phyloP scores from a whole-genome alignment of 805 yeast species.

The Saturnispora besseyi region DNA sequence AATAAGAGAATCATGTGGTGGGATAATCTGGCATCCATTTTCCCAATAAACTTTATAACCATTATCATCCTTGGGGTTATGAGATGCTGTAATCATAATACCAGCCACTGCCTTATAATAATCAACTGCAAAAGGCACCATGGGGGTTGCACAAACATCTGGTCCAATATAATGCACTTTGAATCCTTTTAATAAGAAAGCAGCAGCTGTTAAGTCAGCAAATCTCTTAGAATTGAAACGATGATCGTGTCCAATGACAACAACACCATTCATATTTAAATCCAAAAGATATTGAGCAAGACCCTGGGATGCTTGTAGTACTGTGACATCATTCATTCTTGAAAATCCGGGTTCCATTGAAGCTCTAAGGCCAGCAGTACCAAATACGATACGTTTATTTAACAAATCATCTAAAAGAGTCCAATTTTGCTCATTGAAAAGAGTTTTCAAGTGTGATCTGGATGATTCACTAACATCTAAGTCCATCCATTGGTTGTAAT shows the following conservation, averaged over 20 bases:
- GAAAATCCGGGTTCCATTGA: conserved; percentile 86
- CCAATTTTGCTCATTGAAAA: conserved; percentile 30
- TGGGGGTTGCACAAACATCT: conserved; percentile 58
- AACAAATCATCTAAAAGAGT: conserved; percentile 41
- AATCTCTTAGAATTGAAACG: conserved; percentile 70
- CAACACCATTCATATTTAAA: conserved; percentile 27
- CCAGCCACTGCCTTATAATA: conserved; percentile 60
- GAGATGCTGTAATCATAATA: conserved; percentile 89
- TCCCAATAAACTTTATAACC: conserved; percentile 92
- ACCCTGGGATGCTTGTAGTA: conserved; percentile 86
- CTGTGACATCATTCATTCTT: conserved; percentile 82
- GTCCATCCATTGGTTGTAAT: conserved; percentile 2
- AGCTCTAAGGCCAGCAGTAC: conserved; percentile 89
- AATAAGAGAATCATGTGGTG: conserved; percentile 77
- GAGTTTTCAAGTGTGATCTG: conserved; percentile 1
- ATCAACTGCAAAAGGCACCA: conserved; percentile 84
- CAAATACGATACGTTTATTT: conserved; percentile 61
- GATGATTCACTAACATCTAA: neutral
- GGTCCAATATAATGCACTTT: conserved; percentile 55
- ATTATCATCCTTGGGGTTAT: conserved; percentile 76
- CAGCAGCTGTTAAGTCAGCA: conserved; percentile 72
- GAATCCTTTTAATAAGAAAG: conserved; percentile 60
- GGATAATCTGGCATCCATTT: conserved; percentile 93
- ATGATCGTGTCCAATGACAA: conserved; percentile 90
- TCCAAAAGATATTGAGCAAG: conserved; percentile 42